Evolutionary conservation across 2,329 filamentous ascomycete genomes (phyloP), one percentile per base, ranked within the genome.

Genomic region (Thyridium curvatum): DNA sequence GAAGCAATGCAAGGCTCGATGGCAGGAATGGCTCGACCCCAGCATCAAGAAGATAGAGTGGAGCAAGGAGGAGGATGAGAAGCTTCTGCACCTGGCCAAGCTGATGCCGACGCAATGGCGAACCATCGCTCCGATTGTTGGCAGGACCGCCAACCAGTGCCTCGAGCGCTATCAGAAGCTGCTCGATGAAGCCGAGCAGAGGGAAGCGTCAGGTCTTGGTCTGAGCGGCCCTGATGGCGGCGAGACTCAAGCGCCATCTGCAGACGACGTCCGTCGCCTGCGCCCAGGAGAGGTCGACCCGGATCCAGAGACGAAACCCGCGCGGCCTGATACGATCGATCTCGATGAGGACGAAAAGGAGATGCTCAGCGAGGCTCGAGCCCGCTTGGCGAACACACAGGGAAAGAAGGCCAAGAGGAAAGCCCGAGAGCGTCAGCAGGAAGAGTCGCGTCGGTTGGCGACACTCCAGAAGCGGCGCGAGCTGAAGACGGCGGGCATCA

Each of bases 31-130:
- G 91, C 78, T 98, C 50, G 93, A 98, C 58, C 93, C 93, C 15
- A 87, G 86, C 59, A 97, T 98, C 69, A 86, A 91, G 57, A 98
- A 98, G 72, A 93, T 94, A 52, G 93, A 98, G 68, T 98, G 93
- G 91, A 95, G 88, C 59, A 86, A 93, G 57, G 93, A 98, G 64
- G 93, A 98, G 62, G 93, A 98, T 61, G 93, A 98, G 71, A 96
- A 94, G 68, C 74, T 98, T 44, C 67, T 98, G 53, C 93, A 97
- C 57, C 74, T 98, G 55, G 93, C 93, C 45, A 98, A 97, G 75
- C 74, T 98, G 66, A 95, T 98, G 84, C 93, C 93, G 41, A 97
- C 91, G 18, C 93, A 98, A 77, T 98, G 93, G 93, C 84, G 93
- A 55, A 97, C 93, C 35, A 97, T 98, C 56, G 91, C 93, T 41